Evolutionary conservation across 1,139 yeast genomes (phyloP).

Genomic region (Taiozyma sp.): DNA sequence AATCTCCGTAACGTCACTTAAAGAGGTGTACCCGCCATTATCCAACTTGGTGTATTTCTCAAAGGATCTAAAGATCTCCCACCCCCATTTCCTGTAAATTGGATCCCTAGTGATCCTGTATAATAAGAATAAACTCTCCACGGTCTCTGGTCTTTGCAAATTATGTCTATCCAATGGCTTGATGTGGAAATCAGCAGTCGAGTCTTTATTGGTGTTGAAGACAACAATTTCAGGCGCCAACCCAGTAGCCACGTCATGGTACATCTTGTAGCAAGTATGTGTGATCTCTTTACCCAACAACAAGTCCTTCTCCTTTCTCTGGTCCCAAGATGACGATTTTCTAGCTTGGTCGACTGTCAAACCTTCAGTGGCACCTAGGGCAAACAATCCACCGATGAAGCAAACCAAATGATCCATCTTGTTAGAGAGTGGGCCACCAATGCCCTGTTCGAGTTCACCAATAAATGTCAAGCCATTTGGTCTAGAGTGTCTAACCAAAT

Average conservation of each 20-base stretch:
- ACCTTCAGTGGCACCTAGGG: constrained; percentile 88
- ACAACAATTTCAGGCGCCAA: constrained; percentile 86
- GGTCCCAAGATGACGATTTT: constrained; percentile 37
- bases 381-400: constrained; percentile 85
- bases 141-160: constrained; percentile 91
- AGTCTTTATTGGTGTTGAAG: constrained; percentile 45
- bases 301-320: constrained; percentile 49
- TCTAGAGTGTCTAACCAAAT: constrained; percentile 52
- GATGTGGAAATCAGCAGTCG: constrained; percentile 53
- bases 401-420: constrained; percentile 96
- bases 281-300: constrained; percentile 71
- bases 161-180: constrained; percentile 75
- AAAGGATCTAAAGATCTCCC: constrained; percentile 75
- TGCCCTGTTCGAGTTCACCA: constrained; percentile 74
- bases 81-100: constrained; percentile 87
- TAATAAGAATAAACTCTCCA: constrained; percentile 77
- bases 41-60: constrained; percentile 51
- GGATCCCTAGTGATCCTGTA: constrained; percentile 78
- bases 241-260: constrained; percentile 67
- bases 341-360: constrained; percentile 47
- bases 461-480: constrained; percentile 65
- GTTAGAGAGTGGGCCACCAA: constrained; percentile 51
- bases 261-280: constrained; percentile 79
- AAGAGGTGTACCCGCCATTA: constrained; percentile 57
- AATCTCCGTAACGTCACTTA: constrained; percentile 53